A percentile compares a stretch with the other conserved stretches of the same genome.
These are phyloP conservation scores for Tolypocladium inflatum DNA, from an alignment of 2,329 filamentous ascomycete genomes.

Conservation along the genomic window DNA sequence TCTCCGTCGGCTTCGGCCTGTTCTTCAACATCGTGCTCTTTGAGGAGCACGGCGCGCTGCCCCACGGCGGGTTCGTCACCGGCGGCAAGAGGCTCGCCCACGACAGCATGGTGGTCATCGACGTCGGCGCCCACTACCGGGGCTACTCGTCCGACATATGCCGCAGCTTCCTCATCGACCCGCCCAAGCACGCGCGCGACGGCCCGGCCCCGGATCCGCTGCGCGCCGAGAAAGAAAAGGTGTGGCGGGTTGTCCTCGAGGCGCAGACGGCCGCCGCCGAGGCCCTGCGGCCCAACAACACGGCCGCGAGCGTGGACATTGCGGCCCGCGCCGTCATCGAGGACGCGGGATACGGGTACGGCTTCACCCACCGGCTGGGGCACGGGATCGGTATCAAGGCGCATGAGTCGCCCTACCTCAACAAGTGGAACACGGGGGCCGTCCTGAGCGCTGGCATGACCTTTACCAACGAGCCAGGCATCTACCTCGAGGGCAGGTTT, in stretches of 20 bases:
- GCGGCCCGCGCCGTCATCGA: slow-evolving; percentile 49
- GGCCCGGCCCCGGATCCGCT: slow-evolving; percentile 9
- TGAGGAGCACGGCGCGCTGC: slow-evolving; percentile 42
- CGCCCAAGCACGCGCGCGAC: slow-evolving; percentile 7
- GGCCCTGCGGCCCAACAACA: slow-evolving; percentile 39
- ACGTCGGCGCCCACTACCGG: slow-evolving; percentile 51
- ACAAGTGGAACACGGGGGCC: slow-evolving; percentile 46
- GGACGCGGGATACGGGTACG: slow-evolving; percentile 46
- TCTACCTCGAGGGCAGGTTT: slow-evolving; percentile 50
- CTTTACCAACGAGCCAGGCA: slow-evolving; percentile 54
- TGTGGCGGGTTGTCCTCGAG: slow-evolving; percentile 53
- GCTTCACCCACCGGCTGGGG: slow-evolving; percentile 53
- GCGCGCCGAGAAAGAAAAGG: slow-evolving; percentile 39
- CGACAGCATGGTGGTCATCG: slow-evolving; percentile 51
- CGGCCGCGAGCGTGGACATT: slow-evolving; percentile 50
- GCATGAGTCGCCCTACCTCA: slow-evolving; percentile 55
- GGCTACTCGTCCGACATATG: slow-evolving; percentile 57
- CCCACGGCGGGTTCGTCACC: slow-evolving; percentile 43
- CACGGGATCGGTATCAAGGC: slow-evolving; percentile 60
- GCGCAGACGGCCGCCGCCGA: slow-evolving; percentile 47
- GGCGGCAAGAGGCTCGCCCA: slow-evolving; percentile 39
- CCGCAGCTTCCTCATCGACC: slow-evolving; percentile 48
- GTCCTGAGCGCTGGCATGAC: slow-evolving; percentile 46
- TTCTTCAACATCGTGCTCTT: slow-evolving; percentile 59
- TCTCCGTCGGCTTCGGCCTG: slow-evolving; percentile 41